Base-by-base conservation (phyloP, 192 early-diverging fungal genomes). In the Coemansia sp. region DNA sequence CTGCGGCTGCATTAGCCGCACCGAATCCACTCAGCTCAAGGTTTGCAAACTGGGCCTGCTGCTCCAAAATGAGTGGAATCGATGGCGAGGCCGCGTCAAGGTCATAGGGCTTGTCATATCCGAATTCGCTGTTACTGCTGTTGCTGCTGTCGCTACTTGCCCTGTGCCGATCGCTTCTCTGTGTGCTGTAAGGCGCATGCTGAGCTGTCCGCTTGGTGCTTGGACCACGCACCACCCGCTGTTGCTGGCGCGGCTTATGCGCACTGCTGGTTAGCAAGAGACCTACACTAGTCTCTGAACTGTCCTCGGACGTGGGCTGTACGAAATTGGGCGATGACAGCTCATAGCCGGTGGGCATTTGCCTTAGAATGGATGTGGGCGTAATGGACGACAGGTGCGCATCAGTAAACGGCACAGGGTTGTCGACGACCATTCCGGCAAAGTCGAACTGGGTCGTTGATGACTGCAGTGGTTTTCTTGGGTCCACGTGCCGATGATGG, bases 401-500 rank as follows among this genome's bases (percentile, higher is more conserved):
- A 49, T 33, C 38, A 1, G 40, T 39, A 32, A 74, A 63, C 35
- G 68, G 33, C 21, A 62, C 28, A n/a, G 71, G 52, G 23, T 67
- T 49, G 13, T 73, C 66, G 6, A 57, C 37, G 26, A 66, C 80
- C 80, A 82, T 82, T 3, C 80, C 80, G 0, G 75, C 70, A 64
- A 76, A 70, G 30, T 68, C 67, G 16, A 74, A 72, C 57, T 76
- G 74, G 19, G 40, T 62, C 38, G 63, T 53, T 49, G 49, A 53
- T 1, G 49, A 50, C 3, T 52, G 50, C 55, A n/a, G 55, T 32
- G 46, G 28, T 38, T 26, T 40, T 44, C 19, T 68, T 26, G 57
- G n/a, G 28, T 44, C 57, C 16, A 32, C 17, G 16, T 43, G 7
- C 28, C 38, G 40, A 11, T 46, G 14, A 37, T 68, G 57, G 42